Evolutionary conservation across 176 grass and related monocot species (phyloP), one percentile per base, ranked within the genome.

Genomic region (Alopecurus myosuroides): DNA sequence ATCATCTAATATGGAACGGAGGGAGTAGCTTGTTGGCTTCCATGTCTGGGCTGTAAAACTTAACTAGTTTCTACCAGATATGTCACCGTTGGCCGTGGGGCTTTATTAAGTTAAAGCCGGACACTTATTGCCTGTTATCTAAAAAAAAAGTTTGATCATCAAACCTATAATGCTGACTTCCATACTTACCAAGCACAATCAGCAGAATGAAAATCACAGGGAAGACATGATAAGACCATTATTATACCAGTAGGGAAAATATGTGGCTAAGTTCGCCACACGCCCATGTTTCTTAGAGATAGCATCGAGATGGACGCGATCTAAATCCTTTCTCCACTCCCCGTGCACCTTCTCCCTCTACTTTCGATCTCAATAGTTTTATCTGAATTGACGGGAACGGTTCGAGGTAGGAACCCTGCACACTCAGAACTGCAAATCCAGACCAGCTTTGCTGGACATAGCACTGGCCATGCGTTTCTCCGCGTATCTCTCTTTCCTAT

Each of bases 191-290:
- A 48, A 58, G 23, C 55, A 12, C n/a, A 26, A 25, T 58, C 55
- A n/a, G 55, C 55, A 26, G 55, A 58, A 25, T 58, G n/a, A 26
- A 58, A 28, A 29, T 61, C 57, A 29, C 25, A 25, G 57, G 25
- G 10, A 58, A 26, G 55, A 58, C 3, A 58, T 11, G 55, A 26
- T 58, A 58, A 11, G 55, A 26, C 22, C 56, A 58, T 26, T 22
- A 26, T 60, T 5, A 60, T 60, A 60, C 25, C 26, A 30, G 11
- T 28, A 62, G 5, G 13, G n/a, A 61, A 77, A 86, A 42, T 70
- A 26, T 86, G 88, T 89, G 88, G 88, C 72, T 3, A 86, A 52
- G 63, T 81, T 86, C 52, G 9, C 31, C 83, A 89, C 83, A 89
- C 80, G 80, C 65, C 68, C 40, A 84, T 75, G 74, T 65, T 65